These are phyloP conservation scores for Xylariaceae sp. DNA, from an alignment of 2,329 filamentous ascomycete species.

Conservation along the genomic window DNA sequence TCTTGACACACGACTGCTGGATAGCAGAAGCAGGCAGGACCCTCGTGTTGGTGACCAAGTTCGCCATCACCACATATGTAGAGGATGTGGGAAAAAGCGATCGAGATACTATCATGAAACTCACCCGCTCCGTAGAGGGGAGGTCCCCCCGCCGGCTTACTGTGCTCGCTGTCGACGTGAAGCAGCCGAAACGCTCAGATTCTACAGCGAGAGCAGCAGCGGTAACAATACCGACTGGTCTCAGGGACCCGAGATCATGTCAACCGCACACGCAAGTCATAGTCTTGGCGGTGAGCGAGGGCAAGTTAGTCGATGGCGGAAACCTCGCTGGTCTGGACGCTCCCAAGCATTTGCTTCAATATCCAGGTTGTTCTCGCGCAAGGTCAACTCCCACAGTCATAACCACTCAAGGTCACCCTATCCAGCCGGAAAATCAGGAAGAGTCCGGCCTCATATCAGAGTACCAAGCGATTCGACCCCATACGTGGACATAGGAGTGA, in stretches of 20 bases:
- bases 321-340: constrained; percentile 8
- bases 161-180: constrained; percentile 20
- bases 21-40: not conserved
- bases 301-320: not conserved
- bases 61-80: constrained; percentile 25
- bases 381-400: not conserved
- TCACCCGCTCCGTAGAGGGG: constrained; percentile 25
- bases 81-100: constrained; percentile 26
- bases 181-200: constrained; percentile 8
- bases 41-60: constrained; percentile 20
- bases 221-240: no score
- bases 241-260: no score
- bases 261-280: no score
- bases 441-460: no score
- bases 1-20: not conserved
- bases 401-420: constrained; percentile 3
- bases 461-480: no score
- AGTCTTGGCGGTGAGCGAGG: not conserved
- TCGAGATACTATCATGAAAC: constrained; percentile 23
- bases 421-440: constrained; percentile 13
- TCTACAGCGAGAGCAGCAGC: no score
- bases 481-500: no score
- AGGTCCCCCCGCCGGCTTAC: constrained; percentile 24
- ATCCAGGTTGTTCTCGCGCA: constrained; percentile 12
- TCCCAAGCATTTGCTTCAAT: constrained; percentile 10